Conservation (phyloP, 164 flowering plant species). For the Magnolia kwangsiensis region DNA sequence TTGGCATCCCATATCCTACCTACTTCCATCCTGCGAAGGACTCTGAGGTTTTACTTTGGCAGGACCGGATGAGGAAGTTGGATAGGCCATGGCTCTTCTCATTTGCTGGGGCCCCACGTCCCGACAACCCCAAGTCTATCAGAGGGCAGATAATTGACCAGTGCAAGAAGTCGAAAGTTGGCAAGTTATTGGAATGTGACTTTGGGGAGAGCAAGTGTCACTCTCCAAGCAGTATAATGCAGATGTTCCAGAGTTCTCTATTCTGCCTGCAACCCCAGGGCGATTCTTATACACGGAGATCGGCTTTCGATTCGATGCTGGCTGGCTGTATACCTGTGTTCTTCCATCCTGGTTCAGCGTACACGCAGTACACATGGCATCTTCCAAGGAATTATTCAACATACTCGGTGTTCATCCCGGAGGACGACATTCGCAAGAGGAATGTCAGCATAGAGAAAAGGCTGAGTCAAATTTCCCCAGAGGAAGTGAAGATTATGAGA, state of each 20-base stretch:
- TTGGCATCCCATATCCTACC: constrained; percentile 90
- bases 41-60: constrained; percentile 76
- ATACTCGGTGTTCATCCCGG: constrained; percentile 89
- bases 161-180: constrained; percentile 53
- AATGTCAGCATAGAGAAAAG: constrained; percentile 72
- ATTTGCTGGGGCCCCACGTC: constrained; percentile 98
- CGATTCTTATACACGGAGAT: constrained; percentile 84
- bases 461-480: constrained; percentile 53
- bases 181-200: constrained; percentile 84
- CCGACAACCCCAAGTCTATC: constrained; percentile 70
- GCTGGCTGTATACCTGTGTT: constrained; percentile 97
- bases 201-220: constrained; percentile 88
- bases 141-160: constrained; percentile 81
- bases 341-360: constrained; percentile 91
- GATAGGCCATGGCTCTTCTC: constrained; percentile 78
- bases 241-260: constrained; percentile 84
- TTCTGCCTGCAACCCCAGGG: constrained; percentile 97
- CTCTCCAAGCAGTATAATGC: constrained; percentile 84
- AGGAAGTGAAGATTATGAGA: constrained; percentile 76
- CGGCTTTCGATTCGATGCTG: constrained; percentile 86
- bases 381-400: constrained; percentile 70
- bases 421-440: constrained; percentile 69
- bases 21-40: constrained; percentile 95
- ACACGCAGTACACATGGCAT: constrained; percentile 94
- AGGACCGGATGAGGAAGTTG: constrained; percentile 75